Base-by-base conservation (phyloP, 2,329 filamentous ascomycete species). In the Beauveria brongniartii region DNA sequence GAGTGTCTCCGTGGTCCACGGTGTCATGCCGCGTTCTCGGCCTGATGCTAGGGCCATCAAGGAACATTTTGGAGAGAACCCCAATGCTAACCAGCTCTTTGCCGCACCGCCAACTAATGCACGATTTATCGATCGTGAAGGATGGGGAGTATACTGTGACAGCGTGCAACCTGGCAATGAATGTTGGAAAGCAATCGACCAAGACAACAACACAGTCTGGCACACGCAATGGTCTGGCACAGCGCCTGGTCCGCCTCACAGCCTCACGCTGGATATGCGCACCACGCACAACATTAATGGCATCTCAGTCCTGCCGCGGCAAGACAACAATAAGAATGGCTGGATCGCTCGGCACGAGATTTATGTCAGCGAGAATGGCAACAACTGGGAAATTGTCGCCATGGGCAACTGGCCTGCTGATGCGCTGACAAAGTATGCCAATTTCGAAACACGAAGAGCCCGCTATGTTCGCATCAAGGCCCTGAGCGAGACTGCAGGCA, bases 401-500 rank as follows among this genome's bases (percentile, higher is more conserved):
- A 66, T 59, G 14, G 73, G 72, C 16, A 69, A 67, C 5, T 74
- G 65, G 64, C 63, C 66, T 22, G 65, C 67, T 16, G 71, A 74
- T 55, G 63, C 48, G 2, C 67, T 65, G 2, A 62, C 62, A 41
- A 74, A 73, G 64, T 68, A 67, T 7, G 70, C 71, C 41, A 72
- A 70, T 63, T 74, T 74, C 62, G 68, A 70, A 8, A 67, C 70
- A 12, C 61, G 63, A 34, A 65, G 64, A 9, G 67, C 66, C 28
- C 68, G 69, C 24, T 74, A 71, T 53, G 64, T 73, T 14, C 67
- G 68, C n/a, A 56, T 75, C 34, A 64, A 62, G 5, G 71, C 69
- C 14, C 59, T 66, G 16, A 69, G 66, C 16, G 72, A 74, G 61
- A 67, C 68, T 10, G 62, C 67, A n/a, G 67, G 67, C 26, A 65